These are phyloP conservation scores for Cystobasidium sp. DNA, from an alignment of 1,284 basidiomycete species.

Conservation along the genomic window DNA sequence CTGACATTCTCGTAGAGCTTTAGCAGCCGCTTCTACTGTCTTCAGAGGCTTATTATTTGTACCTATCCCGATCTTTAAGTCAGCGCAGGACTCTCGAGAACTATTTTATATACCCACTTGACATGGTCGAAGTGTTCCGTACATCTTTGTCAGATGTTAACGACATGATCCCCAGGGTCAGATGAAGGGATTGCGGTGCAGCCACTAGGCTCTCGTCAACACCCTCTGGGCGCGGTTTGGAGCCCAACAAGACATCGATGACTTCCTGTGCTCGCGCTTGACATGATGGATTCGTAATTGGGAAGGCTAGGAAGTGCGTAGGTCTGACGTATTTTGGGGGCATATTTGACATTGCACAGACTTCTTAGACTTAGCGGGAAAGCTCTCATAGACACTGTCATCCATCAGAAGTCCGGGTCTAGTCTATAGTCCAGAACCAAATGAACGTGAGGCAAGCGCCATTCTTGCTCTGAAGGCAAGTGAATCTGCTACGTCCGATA, in stretches of 20 bases:
- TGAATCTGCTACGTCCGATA: too few relatives aligned
- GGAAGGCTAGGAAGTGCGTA: conserved; percentile 34
- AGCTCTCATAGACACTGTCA: too few relatives aligned
- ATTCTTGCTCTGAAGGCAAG: too few relatives aligned
- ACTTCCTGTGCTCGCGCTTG: conserved; percentile 23
- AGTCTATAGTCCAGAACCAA: too few relatives aligned
- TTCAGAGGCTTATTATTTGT: not conserved
- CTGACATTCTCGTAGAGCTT: conserved; percentile 20
- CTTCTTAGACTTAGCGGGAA: too few relatives aligned
- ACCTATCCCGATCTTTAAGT: not conserved
- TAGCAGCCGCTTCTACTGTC: conserved; percentile 24
- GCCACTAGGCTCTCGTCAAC: conserved; percentile 27
- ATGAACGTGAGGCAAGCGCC: too few relatives aligned
- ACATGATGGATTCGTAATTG: conserved; percentile 30
- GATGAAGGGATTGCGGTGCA: conserved; percentile 27
- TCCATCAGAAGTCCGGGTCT: too few relatives aligned
- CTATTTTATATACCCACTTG: not conserved
- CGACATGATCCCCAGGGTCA: conserved; percentile 33
- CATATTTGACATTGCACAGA: not conserved
- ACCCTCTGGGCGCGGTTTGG: conserved; percentile 24
- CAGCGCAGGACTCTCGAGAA: not conserved
- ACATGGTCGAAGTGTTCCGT: too few relatives aligned
- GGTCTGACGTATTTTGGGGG: conserved; percentile 15
- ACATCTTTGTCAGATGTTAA: not conserved
- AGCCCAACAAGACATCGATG: conserved; percentile 9